phyloP scores from a whole-genome alignment of 2,329 filamentous ascomycete genomes.

The Pseudocercospora pini-densiflorae region DNA sequence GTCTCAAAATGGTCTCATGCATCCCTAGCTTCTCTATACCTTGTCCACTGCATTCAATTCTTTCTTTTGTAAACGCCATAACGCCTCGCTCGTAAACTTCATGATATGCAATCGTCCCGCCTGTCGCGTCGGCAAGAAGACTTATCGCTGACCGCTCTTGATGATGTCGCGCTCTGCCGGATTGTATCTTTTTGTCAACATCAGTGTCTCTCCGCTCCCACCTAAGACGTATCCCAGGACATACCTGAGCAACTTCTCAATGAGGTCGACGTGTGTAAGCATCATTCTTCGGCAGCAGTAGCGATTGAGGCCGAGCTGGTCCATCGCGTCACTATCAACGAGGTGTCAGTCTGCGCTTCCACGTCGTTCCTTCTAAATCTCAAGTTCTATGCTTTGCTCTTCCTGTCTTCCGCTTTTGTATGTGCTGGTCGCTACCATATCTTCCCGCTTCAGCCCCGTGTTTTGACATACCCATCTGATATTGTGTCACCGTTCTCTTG shows the following conservation, averaged over 20 bases:
- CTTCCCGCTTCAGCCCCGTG: not conserved
- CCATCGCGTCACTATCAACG: constrained; percentile 82
- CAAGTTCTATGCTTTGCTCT: not conserved
- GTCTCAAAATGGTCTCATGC: no score
- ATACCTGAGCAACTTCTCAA: constrained; percentile 96
- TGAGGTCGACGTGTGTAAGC: constrained; percentile 98
- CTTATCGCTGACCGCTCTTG: constrained; percentile 28
- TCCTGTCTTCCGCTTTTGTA: not conserved
- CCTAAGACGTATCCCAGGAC: constrained; percentile 33
- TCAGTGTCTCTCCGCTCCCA: constrained; percentile 10
- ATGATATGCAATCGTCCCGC: not conserved
- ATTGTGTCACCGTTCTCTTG: constrained; percentile 72
- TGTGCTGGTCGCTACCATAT: not conserved
- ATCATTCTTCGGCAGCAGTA: constrained; percentile 99
- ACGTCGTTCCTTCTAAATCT: not conserved
- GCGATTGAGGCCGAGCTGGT: constrained; percentile 87
- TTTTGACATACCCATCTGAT: constrained; percentile 39
- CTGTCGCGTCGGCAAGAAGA: no score
- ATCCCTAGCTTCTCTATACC: constrained; percentile 33
- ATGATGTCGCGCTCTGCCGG: constrained; percentile 45
- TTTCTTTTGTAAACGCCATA: not conserved
- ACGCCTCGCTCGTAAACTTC: not conserved
- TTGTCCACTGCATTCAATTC: not conserved
- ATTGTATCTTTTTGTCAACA: constrained; percentile 38
- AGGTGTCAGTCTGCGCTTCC: not conserved